These are phyloP conservation scores for Hymenochaete sp. DNA, from an alignment of 1,284 basidiomycete genomes.

Conservation along the genomic window DNA sequence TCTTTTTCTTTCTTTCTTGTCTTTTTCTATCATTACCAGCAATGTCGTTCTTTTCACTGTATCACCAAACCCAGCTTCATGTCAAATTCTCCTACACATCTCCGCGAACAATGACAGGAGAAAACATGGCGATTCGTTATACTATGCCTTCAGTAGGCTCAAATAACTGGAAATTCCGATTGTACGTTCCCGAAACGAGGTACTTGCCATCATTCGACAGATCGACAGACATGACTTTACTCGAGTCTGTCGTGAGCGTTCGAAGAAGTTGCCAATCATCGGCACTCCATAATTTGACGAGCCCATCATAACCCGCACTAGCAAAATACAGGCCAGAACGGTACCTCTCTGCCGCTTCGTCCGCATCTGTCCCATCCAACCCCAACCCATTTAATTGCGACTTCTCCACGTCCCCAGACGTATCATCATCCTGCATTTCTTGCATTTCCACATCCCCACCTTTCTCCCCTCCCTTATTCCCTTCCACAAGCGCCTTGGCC, in stretches of 20 bases:
- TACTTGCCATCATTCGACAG: constrained; percentile 75
- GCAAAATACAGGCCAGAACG: constrained; percentile 88
- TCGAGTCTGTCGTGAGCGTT: constrained; percentile 85
- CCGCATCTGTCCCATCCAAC: no score
- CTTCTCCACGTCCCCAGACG: constrained; percentile 19
- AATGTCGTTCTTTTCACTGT: no score
- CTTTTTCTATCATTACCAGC: constrained; percentile 16
- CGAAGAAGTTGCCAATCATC: constrained; percentile 95
- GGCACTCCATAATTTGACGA: constrained; percentile 94
- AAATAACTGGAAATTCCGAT: constrained; percentile 89
- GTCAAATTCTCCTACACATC: no score
- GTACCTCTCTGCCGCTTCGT: constrained; percentile 59
- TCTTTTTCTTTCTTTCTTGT: neutral
- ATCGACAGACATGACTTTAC: constrained; percentile 98
- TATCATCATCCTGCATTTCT: constrained; percentile 26
- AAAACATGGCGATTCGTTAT: no score
- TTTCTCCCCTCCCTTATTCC: constrained; percentile 33
- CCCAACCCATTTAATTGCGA: no score
- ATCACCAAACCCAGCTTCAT: no score
- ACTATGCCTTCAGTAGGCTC: constrained; percentile 53
- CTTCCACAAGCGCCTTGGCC: constrained; percentile 29
- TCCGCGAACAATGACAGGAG: no score
- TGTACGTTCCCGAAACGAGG: constrained; percentile 86
- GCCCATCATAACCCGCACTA: constrained; percentile 90
- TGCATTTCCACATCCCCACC: constrained; percentile 23